These are phyloP conservation scores for Oleoguttula mirabilis DNA, from an alignment of 495 filamentous ascomycete species.

Conservation along the genomic window DNA sequence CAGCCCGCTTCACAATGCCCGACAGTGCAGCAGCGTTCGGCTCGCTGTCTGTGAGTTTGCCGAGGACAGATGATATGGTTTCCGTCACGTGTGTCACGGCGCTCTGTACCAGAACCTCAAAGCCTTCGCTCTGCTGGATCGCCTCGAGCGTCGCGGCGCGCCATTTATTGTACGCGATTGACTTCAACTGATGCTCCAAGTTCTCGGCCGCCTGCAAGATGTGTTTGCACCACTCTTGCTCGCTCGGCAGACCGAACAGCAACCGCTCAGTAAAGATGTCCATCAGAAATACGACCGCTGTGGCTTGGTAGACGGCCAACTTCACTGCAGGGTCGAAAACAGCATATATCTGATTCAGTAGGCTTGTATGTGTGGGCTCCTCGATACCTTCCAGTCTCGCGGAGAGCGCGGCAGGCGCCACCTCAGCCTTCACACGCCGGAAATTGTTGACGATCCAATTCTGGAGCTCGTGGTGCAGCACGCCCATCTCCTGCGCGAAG, in stretches of 20 bases:
- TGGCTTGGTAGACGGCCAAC: conserved; percentile 25
- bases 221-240: conserved; percentile 5
- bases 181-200: not conserved
- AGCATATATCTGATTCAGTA: conserved; percentile 16
- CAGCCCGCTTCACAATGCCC: conserved; percentile 10
- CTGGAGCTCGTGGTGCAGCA: conserved; percentile 25
- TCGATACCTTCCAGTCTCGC: conserved; percentile 1
- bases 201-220: conserved; percentile 3
- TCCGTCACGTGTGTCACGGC: conserved; percentile 3
- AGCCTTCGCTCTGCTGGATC: conserved; percentile 6
- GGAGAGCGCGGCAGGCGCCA: conserved; percentile 2
- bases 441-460: conserved; percentile 31
- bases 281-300: conserved; percentile 22
- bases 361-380: conserved; percentile 1
- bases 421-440: conserved; percentile 18
- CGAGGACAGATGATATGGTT: conserved; percentile 1
- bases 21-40: conserved; percentile 2
- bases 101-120: not conserved
- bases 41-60: conserved; percentile 5
- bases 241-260: conserved; percentile 22
- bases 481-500: conserved; percentile 21
- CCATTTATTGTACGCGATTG: conserved; percentile 11
- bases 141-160: conserved; percentile 15
- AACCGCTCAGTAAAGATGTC: conserved; percentile 23
- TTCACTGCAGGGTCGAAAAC: conserved; percentile 14